Evolutionary conservation across 225 moss, liverwort and hornwort species (phyloP), one percentile per base, ranked within the genome.

Genomic region (Ulota crispa): DNA sequence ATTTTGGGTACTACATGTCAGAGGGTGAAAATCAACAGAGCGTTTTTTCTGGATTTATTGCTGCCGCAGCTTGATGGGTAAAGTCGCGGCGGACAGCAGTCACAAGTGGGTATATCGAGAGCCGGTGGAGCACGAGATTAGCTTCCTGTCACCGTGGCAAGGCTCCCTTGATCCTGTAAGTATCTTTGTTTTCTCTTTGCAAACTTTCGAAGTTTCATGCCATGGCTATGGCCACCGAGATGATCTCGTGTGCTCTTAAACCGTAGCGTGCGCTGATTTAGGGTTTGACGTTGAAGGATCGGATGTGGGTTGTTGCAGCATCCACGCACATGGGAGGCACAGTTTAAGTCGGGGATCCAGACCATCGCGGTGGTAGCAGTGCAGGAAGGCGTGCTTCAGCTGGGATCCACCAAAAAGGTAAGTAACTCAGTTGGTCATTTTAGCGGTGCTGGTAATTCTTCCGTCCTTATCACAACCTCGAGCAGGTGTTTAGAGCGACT

Each of bases 21-120:
- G 63, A 60, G 9, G 21, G 20, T 71, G 68, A 76, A 66, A 50
- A 6, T 28, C 77, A 77, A 72, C 30, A 8, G 55, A 41, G 55
- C 27, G 45, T 47, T 43, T 23, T 10, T 43, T 23, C 7, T 62
- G 50, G 60, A 30, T 61, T 43, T 26, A 13, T 72, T 68, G 32
- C 31, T 68, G 13, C 55, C 10, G 64, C 92, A 96, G 94, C 55
- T 86, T 97, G 90, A 95, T 97, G 95, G 96, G 96, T 52, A 97
- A 97, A 85, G 95, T 97, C 45, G 95, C 96, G 50, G 95, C 92
- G 28, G 93, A 95, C 88, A 97, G 89, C 79, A 92, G 90, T n/a
- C 95, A 97, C 92, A 97, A 93, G 81, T 95, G 95, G 96, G 89
- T 97, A 60, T 95, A 95, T 78, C 88, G 96, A 85, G 95, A 97